Percentiles rank a stretch among this genome's conserved stretches.
phyloP scores from a whole-genome alignment of 129 eudicot genomes.

The Saposhnikovia divaricata region DNA sequence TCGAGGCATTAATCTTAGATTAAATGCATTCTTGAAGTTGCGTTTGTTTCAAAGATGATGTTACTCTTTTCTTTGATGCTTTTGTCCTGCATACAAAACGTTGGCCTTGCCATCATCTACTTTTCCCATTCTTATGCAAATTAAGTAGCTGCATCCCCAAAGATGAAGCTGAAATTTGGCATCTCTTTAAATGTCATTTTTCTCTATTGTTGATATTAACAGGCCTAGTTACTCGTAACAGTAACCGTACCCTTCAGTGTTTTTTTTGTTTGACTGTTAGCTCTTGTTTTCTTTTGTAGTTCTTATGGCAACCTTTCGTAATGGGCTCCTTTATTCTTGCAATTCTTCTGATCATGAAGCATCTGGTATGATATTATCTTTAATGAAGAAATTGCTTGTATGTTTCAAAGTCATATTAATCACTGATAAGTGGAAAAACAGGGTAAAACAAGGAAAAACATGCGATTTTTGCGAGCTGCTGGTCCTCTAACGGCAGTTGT shows the following conservation, averaged over 20 bases:
- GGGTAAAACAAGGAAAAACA: constrained; percentile 76
- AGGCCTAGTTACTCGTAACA: background rate
- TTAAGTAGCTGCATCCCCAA: background rate
- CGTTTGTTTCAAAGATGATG: background rate
- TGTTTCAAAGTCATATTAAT: background rate
- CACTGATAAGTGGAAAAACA: constrained; percentile 19
- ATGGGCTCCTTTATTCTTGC: constrained; percentile 84
- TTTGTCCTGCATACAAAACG: background rate
- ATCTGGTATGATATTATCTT: constrained; percentile 45
- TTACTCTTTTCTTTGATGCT: background rate
- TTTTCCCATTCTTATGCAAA: background rate
- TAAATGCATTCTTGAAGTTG: background rate
- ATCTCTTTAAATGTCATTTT: background rate
- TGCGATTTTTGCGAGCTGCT: constrained; percentile 74
- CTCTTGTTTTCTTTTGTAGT: constrained; percentile 43
- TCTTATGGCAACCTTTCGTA: constrained; percentile 91
- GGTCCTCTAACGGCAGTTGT: constrained; percentile 98
- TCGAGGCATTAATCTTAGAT: background rate
- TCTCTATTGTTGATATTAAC: background rate
- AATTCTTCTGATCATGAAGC: constrained; percentile 78
- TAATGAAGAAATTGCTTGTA: background rate
- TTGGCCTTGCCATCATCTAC: background rate
- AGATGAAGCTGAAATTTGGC: background rate
- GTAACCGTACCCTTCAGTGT: background rate
- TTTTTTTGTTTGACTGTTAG: constrained; percentile 10